Percentiles rank a stretch among this genome's conserved stretches.
These are phyloP conservation scores for Marasmius sp. DNA, from an alignment of 1,284 basidiomycete species.

Conservation along the genomic window DNA sequence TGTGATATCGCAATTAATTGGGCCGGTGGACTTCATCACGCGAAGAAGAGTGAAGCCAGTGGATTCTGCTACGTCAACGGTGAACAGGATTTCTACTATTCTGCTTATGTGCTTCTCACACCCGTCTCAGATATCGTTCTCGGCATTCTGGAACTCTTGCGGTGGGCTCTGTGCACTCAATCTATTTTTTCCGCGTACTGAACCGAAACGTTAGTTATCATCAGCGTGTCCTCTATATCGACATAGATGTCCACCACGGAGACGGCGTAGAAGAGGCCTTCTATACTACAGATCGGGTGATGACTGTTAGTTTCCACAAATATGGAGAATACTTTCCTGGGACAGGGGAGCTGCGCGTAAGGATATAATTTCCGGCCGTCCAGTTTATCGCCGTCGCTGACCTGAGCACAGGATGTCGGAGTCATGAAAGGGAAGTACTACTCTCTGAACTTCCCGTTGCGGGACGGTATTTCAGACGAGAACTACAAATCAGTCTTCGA, in stretches of 20 bases:
- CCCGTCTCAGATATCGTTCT: slow-evolving; percentile 83
- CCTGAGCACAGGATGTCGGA: slow-evolving; percentile 72
- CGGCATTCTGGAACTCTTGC: slow-evolving; percentile 91
- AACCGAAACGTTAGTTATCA: slow-evolving; percentile 70
- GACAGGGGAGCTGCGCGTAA: slow-evolving; percentile 90
- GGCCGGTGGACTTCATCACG: slow-evolving; percentile 97
- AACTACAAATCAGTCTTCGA: slow-evolving; percentile 96
- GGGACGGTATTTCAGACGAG: slow-evolving; percentile 96
- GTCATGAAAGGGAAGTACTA: slow-evolving; percentile 93
- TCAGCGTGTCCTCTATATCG: slow-evolving; percentile 93
- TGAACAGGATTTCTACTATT: slow-evolving; percentile 28
- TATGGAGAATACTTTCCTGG: slow-evolving; percentile 99
- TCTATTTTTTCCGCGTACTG: neutral
- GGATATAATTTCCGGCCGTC: slow-evolving; percentile 22
- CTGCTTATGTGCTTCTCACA: neutral
- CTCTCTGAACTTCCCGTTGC: slow-evolving; percentile 91
- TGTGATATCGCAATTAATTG: slow-evolving; percentile 99
- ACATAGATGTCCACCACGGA: slow-evolving; percentile 98
- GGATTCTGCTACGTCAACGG: slow-evolving; percentile 99
- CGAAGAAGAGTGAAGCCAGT: slow-evolving; percentile 97
- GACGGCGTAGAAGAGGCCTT: slow-evolving; percentile 99
- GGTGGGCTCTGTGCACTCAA: slow-evolving; percentile 46
- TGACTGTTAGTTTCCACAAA: slow-evolving; percentile 99
- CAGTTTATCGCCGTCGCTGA: slow-evolving; percentile 1
- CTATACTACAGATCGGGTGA: slow-evolving; percentile 97